These are phyloP conservation scores for Pseudonitzschia delicatissima DNA, from an alignment of 108 stramenopile species.

Conservation along the genomic window DNA sequence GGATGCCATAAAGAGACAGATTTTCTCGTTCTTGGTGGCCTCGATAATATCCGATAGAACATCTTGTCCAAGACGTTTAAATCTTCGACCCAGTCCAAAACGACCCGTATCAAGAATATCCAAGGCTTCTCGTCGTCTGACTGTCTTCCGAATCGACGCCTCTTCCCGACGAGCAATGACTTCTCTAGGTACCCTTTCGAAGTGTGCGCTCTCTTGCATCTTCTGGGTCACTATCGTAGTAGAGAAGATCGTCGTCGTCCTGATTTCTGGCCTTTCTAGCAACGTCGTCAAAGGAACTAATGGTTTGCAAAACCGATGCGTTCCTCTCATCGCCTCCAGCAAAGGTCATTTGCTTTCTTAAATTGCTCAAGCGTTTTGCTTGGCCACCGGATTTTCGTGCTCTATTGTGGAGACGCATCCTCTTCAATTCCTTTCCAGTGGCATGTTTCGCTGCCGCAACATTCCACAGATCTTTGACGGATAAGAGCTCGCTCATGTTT, in stretches of 20 bases:
- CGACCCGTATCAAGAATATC: slow-evolving; percentile 8
- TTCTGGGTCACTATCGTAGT: slow-evolving; percentile 66
- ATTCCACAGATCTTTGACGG: slow-evolving; percentile 25
- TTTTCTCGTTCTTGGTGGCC: slow-evolving; percentile 38
- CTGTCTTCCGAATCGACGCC: neutral
- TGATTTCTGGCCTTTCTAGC: neutral
- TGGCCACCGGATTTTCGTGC: slow-evolving; percentile 23
- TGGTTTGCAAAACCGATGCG: slow-evolving; percentile 23
- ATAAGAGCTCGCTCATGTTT: slow-evolving; percentile 16
- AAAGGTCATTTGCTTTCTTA: slow-evolving; percentile 56
- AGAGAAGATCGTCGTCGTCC: slow-evolving; percentile 30
- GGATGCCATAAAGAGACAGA: slow-evolving; percentile 54
- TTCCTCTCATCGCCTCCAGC: slow-evolving; percentile 14
- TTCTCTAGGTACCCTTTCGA: slow-evolving; percentile 24
- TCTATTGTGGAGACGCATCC: slow-evolving; percentile 32
- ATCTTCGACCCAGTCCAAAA: slow-evolving; percentile 15
- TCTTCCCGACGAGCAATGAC: slow-evolving; percentile 16
- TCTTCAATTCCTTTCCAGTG: slow-evolving; percentile 3
- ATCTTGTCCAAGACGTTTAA: slow-evolving; percentile 19
- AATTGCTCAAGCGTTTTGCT: slow-evolving; percentile 18
- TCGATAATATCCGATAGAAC: slow-evolving; percentile 29
- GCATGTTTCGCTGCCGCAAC: slow-evolving; percentile 10
- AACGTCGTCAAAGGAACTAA: slow-evolving; percentile 39
- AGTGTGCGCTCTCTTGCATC: slow-evolving; percentile 28
- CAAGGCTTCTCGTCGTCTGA: slow-evolving; percentile 16